These are phyloP conservation scores for Rhodamnia argentea DNA, from an alignment of 345 rosid genomes.

Conservation along the genomic window DNA sequence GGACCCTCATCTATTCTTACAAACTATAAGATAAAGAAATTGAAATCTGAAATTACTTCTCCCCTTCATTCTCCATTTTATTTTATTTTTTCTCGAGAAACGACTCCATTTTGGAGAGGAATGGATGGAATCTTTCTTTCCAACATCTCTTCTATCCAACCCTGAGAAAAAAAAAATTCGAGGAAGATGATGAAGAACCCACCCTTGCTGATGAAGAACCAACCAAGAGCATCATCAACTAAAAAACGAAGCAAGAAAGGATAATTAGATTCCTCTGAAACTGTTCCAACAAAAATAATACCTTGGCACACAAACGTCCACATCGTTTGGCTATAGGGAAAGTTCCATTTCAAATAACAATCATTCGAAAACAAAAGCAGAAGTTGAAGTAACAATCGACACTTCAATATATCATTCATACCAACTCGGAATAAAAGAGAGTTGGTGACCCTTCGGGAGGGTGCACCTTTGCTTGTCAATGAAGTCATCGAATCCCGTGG, in stretches of 20 bases:
- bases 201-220: neutral
- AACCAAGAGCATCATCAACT: neutral
- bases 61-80: neutral
- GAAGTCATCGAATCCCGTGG: neutral
- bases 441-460: neutral
- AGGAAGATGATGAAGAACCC: neutral
- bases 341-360: neutral
- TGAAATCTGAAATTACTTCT: neutral
- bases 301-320: neutral
- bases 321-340: neutral
- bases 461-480: neutral
- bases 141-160: neutral
- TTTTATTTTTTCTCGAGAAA: neutral
- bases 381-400: neutral
- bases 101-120: neutral
- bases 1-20: too few relatives aligned
- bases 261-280: neutral
- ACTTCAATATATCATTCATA: neutral
- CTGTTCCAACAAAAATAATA: neutral
- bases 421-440: neutral
- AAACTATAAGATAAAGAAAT: neutral
- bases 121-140: neutral
- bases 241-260: neutral
- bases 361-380: neutral
- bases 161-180: neutral